Base-by-base conservation (phyloP, 2,329 filamentous ascomycete genomes). In the Clonostachys solani region DNA sequence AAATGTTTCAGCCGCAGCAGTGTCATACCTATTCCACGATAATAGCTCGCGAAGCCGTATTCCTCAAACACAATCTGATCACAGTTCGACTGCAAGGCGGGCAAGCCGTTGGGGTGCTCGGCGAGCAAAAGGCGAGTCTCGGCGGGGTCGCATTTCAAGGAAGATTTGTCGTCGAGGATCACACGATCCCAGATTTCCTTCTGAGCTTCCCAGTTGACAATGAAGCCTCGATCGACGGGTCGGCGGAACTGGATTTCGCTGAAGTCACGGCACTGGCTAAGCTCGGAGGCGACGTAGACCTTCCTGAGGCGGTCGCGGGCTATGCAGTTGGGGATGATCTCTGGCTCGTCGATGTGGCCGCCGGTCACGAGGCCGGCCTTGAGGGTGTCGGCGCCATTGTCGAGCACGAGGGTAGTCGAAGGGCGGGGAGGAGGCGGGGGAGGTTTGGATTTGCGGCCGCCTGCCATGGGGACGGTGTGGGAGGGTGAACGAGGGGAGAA, bases 41-140 rank as follows among this genome's bases (percentile, higher is more conserved):
- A 87, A 68, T 95, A 95, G 54, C 87, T 86, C 12, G 86, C 81
- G 66, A 99, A 99, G 3, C 89, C 89, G 71, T 94, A 99, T 63
- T 97, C 92, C 62, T 99, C 94, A 72, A 99, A 97, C 2, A 97
- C 82, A 61, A 99, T 90, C 71, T 99, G 92, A 60, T 99, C 94
- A 56, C 89, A 91, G 63, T 96, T 94, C 37, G 85, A 81, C 66
- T 96, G 91, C 52, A 99, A 69, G 12, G 84, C 83, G 1, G 86
- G 84, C 47, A 95, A 77, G 5, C 86, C 84, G 66, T 95, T 96
- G 5, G 91, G 86, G 42, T 90, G 87, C 65, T 99, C 94, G 2
- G 88, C 84, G 44, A 97, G 77, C 5, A 99, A 70, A 48, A 99
- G 69, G 43, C 90, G 86, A n/a, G 90, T 94, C 47, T 92, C 85